Evolutionary conservation across 805 yeast genomes (phyloP), one percentile per base, ranked within the genome.

Genomic region (Candida schatavii): DNA sequence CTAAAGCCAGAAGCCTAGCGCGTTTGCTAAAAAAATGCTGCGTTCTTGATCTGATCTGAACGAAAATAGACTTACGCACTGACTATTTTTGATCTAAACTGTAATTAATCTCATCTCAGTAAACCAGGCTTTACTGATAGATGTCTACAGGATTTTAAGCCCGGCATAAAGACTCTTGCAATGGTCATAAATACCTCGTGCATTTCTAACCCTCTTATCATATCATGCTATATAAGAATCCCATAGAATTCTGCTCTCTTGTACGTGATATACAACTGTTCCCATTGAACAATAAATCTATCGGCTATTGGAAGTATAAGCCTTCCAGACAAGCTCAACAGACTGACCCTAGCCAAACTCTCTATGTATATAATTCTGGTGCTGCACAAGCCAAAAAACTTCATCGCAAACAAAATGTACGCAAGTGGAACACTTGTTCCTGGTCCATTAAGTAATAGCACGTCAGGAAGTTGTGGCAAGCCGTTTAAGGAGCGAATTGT

Each of bases 251-350:
- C 95, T 1, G 88, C 78, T 42, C 87, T 62, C 15, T 70, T 68
- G 52, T 80, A 81, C 41, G 59, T 55, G 17, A 54, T 46, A 5
- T 74, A 70, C 42, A 93, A 66, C 21, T 71, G 69, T 21, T 77
- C 78, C 99, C 99, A 93, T 59, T 93, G 99, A 6, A 93, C 98
- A 1, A 93, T 55, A 46, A 93, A 85, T 18, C 90, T 68, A 57
- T 88, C 85, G 3, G 82, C 71, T 3, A 93, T 66, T 3, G 88
- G 88, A 46, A 85, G 68, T 11, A 91, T 56, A 15, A 93, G 58
- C 37, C 63, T 56, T 0, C 98, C 99, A 14, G 90, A 81, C 25
- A 89, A 63, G 55, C 97, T 88, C 40, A 93, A 70, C 2, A 68
- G 64, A 41, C 72, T 69, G 7, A 89, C 96, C 32, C 98, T 69